phyloP scores from a whole-genome alignment of 176 grass and related monocot species.

The Eleusine coracana region DNA sequence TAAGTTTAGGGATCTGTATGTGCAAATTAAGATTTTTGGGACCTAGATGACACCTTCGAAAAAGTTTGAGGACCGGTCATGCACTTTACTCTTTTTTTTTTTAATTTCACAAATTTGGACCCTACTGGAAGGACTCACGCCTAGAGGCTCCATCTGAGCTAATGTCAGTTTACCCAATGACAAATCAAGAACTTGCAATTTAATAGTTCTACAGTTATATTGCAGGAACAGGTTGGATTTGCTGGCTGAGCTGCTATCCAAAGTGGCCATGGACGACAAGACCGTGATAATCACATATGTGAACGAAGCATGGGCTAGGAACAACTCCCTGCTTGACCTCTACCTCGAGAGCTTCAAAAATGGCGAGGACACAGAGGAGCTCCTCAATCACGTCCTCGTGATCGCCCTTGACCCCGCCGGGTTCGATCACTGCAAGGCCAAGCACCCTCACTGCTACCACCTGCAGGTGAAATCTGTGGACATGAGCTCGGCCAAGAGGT shows the following conservation, averaged over 20 bases:
- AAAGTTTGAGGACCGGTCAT: no score
- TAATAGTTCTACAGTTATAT: no score
- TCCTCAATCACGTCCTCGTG: slow-evolving; percentile 62
- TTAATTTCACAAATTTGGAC: no score
- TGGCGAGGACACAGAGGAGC: slow-evolving; percentile 45
- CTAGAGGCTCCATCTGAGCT: no score
- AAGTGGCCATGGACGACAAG: slow-evolving; percentile 50
- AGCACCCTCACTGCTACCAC: slow-evolving; percentile 66
- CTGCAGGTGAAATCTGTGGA: slow-evolving; percentile 25
- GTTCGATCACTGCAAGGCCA: slow-evolving; percentile 45
- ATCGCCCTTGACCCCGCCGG: slow-evolving; percentile 61
- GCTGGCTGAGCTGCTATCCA: slow-evolving; percentile 43
- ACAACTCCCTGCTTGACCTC: slow-evolving; percentile 59
- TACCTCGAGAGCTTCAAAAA: slow-evolving; percentile 66
- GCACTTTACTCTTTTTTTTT: no score
- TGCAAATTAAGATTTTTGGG: no score
- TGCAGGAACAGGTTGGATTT: not conserved
- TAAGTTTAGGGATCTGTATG: no score
- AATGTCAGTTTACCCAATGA: no score
- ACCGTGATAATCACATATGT: slow-evolving; percentile 75
- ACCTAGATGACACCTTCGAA: no score
- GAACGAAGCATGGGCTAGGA: slow-evolving; percentile 68
- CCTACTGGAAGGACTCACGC: no score
- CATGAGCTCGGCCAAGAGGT: slow-evolving; percentile 45
- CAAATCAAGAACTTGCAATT: no score